Conservation (phyloP, 352 stramenopile species). For the Phytophthora melonis region DNA sequence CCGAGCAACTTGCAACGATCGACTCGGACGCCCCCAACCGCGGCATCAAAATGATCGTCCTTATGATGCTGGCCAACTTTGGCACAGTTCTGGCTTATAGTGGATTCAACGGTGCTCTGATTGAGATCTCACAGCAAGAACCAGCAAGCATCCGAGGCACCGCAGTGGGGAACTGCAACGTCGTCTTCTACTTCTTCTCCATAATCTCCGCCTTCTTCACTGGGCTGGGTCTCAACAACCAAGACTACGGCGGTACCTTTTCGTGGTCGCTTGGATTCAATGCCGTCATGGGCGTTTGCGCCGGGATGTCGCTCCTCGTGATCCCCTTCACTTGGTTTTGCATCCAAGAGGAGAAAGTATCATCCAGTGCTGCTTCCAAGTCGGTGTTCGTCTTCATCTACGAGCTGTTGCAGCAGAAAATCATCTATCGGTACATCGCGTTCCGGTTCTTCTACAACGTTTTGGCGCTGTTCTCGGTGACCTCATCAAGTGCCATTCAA, state of each 20-base stretch:
- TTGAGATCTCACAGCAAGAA: slow-evolving; percentile 53
- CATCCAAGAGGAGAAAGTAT: slow-evolving; percentile 36
- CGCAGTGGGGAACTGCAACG: slow-evolving; percentile 42
- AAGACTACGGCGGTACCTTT: slow-evolving; percentile 13
- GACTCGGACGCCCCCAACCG: slow-evolving; percentile 39
- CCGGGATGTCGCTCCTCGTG: slow-evolving; percentile 26
- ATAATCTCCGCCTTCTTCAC: slow-evolving; percentile 38
- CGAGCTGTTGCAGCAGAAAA: slow-evolving; percentile 38
- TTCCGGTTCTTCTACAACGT: slow-evolving; percentile 44
- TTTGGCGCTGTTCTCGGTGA: slow-evolving; percentile 38
- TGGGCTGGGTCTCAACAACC: slow-evolving; percentile 38
- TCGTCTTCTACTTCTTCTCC: slow-evolving; percentile 39
- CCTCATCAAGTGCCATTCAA: slow-evolving; percentile 27
- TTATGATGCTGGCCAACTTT: slow-evolving; percentile 69
- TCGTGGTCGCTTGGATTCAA: slow-evolving; percentile 41
- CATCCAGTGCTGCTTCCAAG: slow-evolving; percentile 20
- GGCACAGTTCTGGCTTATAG: slow-evolving; percentile 72
- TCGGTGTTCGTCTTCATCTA: slow-evolving; percentile 35
- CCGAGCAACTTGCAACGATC: slow-evolving; percentile 27
- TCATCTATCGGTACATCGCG: slow-evolving; percentile 43
- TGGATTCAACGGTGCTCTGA: slow-evolving; percentile 57
- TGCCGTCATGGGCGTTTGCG: slow-evolving; percentile 37
- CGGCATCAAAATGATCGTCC: slow-evolving; percentile 52
- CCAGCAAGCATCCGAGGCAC: slow-evolving; percentile 35
- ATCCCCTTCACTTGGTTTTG: slow-evolving; percentile 47